Conservation (phyloP, 495 filamentous ascomycete species). For the Penicillium flavigenum region DNA sequence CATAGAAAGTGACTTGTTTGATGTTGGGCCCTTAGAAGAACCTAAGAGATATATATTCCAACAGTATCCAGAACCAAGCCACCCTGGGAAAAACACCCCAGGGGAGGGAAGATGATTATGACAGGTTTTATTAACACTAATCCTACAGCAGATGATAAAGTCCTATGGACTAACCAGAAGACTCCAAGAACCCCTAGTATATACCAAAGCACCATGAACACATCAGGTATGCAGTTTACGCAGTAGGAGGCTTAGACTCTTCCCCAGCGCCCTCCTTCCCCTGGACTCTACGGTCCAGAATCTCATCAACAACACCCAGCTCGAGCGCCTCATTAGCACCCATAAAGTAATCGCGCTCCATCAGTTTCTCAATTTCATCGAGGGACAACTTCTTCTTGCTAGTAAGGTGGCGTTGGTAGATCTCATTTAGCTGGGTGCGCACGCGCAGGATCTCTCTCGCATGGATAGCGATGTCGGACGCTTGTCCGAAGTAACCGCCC, state of each 20-base stretch:
- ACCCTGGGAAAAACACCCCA: neutral
- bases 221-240: constrained; percentile 8
- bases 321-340: constrained; percentile 83
- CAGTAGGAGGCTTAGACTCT: constrained; percentile 22
- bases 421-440: constrained; percentile 80
- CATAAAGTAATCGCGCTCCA: constrained; percentile 97
- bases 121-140: neutral
- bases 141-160: neutral
- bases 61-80: neutral
- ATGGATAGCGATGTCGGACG: constrained; percentile 91
- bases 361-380: constrained; percentile 82
- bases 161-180: neutral
- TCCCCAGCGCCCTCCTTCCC: constrained; percentile 30
- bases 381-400: constrained; percentile 62
- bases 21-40: neutral
- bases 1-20: neutral
- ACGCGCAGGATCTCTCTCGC: constrained; percentile 94
- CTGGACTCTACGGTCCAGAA: constrained; percentile 61
- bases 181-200: neutral
- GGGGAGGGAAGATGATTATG: neutral
- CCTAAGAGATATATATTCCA: neutral
- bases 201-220: neutral
- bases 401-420: constrained; percentile 84
- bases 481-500: constrained; percentile 88
- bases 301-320: constrained; percentile 87